Percentiles rank a stretch among this genome's conserved stretches.
Evolutionary conservation across 2,329 filamentous ascomycete genomes (phyloP).

Genomic region (Ophiostoma sp.): DNA sequence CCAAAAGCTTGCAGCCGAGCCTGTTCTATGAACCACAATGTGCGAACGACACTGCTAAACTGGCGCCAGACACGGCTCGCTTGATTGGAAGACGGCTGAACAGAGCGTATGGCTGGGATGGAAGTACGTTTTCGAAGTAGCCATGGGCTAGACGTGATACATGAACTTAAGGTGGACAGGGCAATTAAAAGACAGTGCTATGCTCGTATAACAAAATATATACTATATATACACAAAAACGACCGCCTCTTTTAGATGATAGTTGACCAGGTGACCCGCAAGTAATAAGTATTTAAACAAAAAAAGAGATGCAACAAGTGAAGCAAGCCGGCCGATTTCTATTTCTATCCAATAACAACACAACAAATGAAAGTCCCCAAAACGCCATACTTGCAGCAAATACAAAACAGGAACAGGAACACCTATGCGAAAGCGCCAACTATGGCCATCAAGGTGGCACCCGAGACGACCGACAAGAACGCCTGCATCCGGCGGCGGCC

Average conservation of each 20-base stretch:
- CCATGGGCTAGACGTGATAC: neutral
- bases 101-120: neutral
- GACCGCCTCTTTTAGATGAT: neutral
- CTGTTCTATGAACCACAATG: neutral
- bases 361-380: neutral
- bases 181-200: neutral
- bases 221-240: neutral
- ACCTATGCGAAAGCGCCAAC: conserved; percentile 65
- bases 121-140: neutral
- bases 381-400: neutral
- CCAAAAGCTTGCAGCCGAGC: neutral
- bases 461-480: conserved; percentile 57
- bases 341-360: neutral
- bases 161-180: neutral
- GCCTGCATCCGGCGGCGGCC: conserved; percentile 58
- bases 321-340: no score
- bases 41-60: neutral
- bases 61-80: neutral
- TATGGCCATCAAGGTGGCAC: conserved; percentile 63
- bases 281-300: neutral
- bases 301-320: neutral
- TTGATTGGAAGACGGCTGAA: neutral
- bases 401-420: neutral
- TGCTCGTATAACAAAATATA: neutral
- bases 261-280: neutral